Percentiles rank a stretch among this genome's conserved stretches.
Evolutionary conservation across 1,284 basidiomycete species (phyloP).

Genomic region (Heterobasidion annosum): DNA sequence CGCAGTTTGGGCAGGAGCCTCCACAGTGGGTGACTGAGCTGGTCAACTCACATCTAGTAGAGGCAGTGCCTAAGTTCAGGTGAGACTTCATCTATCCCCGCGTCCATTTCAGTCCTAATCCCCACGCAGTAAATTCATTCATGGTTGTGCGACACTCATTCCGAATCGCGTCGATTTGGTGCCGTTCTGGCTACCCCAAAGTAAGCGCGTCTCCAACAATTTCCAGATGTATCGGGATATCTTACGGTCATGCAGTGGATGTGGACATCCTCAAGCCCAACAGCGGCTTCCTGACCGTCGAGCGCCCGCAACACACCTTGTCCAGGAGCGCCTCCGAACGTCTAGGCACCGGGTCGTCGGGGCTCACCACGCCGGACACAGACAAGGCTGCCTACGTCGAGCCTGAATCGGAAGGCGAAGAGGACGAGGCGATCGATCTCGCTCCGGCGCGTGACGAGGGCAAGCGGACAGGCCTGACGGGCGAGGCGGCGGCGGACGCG

Average conservation of each 20-base stretch:
- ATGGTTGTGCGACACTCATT: slow-evolving; percentile 90
- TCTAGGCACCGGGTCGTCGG: slow-evolving; percentile 28
- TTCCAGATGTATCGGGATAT: background rate
- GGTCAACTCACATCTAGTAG: slow-evolving; percentile 89
- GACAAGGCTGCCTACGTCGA: slow-evolving; percentile 57
- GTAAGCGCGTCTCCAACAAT: slow-evolving; percentile 25
- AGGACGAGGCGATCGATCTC: slow-evolving; percentile 68
- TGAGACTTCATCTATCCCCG: slow-evolving; percentile 3
- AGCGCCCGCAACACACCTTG: slow-evolving; percentile 51
- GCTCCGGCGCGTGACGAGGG: slow-evolving; percentile 72
- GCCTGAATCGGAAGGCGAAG: slow-evolving; percentile 87
- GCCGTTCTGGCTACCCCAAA: slow-evolving; percentile 97
- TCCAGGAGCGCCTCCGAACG: slow-evolving; percentile 30
- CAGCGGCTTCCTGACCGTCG: slow-evolving; percentile 67
- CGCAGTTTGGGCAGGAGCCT: slow-evolving; percentile 93
- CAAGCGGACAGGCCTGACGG: slow-evolving; percentile 67
- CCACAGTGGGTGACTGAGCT: slow-evolving; percentile 96
- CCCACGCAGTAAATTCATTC: slow-evolving; percentile 84
- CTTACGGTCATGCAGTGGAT: slow-evolving; percentile 55
- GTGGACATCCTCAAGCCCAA: slow-evolving; percentile 88
- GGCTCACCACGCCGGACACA: slow-evolving; percentile 37
- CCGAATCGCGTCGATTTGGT: slow-evolving; percentile 96
- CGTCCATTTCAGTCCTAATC: slow-evolving; percentile 1
- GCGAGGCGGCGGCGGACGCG: slow-evolving; percentile 67
- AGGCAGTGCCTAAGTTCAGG: slow-evolving; percentile 87